Base-by-base conservation (phyloP, 148 eudicot genomes). In the Rhododendron griersonianum region DNA sequence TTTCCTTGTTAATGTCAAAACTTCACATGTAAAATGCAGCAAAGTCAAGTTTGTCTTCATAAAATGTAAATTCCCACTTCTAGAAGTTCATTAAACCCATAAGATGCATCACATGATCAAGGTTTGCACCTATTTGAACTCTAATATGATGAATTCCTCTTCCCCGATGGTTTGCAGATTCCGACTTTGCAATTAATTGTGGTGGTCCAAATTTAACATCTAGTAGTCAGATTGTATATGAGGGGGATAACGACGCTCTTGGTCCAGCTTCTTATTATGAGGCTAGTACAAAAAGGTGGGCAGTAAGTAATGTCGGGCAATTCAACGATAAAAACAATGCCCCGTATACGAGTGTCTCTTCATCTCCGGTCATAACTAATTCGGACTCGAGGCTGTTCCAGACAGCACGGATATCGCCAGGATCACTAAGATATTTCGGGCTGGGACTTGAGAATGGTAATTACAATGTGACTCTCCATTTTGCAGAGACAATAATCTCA, bases 211-310 rank as follows among this genome's bases (percentile, higher is more conserved):
- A 81, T 75, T 91, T 92, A 33, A 90, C 81, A 82, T 79, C 95
- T 23, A 84, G 92, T 33, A 61, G 84, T 25, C 84, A 86, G 83
- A 83, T 90, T 76, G 78, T 86, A 14, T 90, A 91, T 82, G 95
- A 93, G 81, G 65, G 78, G 13, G 98, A 95, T 2, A 89, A 89
- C 75, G 91, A 90, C 83, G 55, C 90, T 10, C 92, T 94, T 78
- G 97, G 98, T 83, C 93, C 98, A 0, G 95, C 96, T 76, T 84
- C 89, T 75, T 93, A 91, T 84, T 90, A 86, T 81, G 91, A 93
- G 78, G 57, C 78, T 59, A 84, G 87, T 41, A 81, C 85, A 50
- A 79, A 85, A 5, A 92, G 93, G 83, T 96, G 99, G 99, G 98
- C 93, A 55, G 96, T 95, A 81, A 93, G 94, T 79, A 96, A 93